Percentiles rank a stretch among this genome's conserved stretches.
phyloP scores from a whole-genome alignment of 768 basidiomycete genomes.

The Tricholoma furcatifolium region DNA sequence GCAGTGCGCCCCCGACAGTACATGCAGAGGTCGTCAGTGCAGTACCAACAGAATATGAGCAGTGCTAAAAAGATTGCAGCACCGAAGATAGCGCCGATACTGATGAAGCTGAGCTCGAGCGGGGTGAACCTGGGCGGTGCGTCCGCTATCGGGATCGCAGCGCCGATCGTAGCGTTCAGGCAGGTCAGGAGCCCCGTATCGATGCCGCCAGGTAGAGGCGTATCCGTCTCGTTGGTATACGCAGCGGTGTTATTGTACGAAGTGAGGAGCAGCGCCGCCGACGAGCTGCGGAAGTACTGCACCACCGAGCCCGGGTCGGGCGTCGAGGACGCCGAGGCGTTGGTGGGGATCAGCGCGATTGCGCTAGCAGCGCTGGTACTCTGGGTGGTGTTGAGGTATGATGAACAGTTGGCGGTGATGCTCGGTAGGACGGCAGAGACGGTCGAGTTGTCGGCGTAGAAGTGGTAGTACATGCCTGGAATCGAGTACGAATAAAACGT shows the following conservation, averaged over 20 bases:
- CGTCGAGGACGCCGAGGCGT: background rate
- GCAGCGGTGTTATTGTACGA: constrained; percentile 63
- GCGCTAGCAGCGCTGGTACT: background rate
- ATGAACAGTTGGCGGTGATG: background rate
- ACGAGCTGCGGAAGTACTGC: constrained; percentile 68
- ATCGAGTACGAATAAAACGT: background rate
- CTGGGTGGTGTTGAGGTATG: background rate
- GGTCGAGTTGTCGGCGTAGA: background rate
- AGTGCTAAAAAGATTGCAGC: too few relatives aligned
- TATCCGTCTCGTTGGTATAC: constrained; percentile 35
- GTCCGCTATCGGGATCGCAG: constrained; percentile 48
- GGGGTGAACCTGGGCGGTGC: background rate
- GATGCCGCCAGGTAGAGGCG: constrained; percentile 48
- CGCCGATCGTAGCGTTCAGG: constrained; percentile 59
- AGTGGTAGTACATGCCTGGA: background rate
- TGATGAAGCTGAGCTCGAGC: too few relatives aligned
- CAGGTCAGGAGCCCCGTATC: constrained; percentile 49
- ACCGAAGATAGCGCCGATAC: too few relatives aligned
- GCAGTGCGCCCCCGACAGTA: too few relatives aligned
- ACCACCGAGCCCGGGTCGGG: constrained; percentile 45
- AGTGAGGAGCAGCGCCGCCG: constrained; percentile 54
- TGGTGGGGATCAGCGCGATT: background rate
- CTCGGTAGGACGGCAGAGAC: background rate
- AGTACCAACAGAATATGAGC: too few relatives aligned
- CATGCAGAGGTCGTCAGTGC: too few relatives aligned